A percentile compares a stretch with the other conserved stretches of the same genome.
Evolutionary conservation across 2,329 filamentous ascomycete species (phyloP).

Genomic region (Magnaporthales sp.): DNA sequence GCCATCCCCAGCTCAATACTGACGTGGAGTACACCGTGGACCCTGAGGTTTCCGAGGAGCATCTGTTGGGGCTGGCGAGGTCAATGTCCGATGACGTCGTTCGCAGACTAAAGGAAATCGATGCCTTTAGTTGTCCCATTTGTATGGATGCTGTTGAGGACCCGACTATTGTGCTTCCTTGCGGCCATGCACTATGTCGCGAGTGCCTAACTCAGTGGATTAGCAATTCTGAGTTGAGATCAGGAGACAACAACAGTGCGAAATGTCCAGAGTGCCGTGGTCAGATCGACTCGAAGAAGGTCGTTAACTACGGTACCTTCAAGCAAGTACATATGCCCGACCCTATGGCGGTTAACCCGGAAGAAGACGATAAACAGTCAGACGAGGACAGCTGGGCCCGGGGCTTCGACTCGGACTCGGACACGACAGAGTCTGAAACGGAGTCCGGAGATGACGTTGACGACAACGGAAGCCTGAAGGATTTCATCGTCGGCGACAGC

Average conservation of each 20-base stretch:
- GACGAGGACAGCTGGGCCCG: slow-evolving; percentile 6
- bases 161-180: slow-evolving; percentile 71
- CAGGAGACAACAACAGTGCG: not conserved
- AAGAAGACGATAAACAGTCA: slow-evolving; percentile 6
- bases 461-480: slow-evolving; percentile 33
- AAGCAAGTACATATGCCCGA: slow-evolving; percentile 62
- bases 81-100: slow-evolving; percentile 52
- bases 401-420: slow-evolving; percentile 10
- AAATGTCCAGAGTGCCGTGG: slow-evolving; percentile 69
- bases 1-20: slow-evolving; percentile 63
- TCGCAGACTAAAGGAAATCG: slow-evolving; percentile 48
- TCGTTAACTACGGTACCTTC: slow-evolving; percentile 69
- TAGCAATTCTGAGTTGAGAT: slow-evolving; percentile 46
- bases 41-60: slow-evolving; percentile 36
- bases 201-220: slow-evolving; percentile 67
- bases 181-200: slow-evolving; percentile 70
- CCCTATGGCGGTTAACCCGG: slow-evolving; percentile 6
- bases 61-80: slow-evolving; percentile 37
- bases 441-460: slow-evolving; percentile 18
- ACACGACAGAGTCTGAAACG: slow-evolving; percentile 10
- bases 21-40: slow-evolving; percentile 31
- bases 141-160: slow-evolving; percentile 71
- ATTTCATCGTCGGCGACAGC: slow-evolving; percentile 40
- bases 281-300: slow-evolving; percentile 53
- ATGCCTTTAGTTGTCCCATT: slow-evolving; percentile 70